These are phyloP conservation scores for Neurospora sp. DNA, from an alignment of 495 filamentous ascomycete species.

Conservation along the genomic window DNA sequence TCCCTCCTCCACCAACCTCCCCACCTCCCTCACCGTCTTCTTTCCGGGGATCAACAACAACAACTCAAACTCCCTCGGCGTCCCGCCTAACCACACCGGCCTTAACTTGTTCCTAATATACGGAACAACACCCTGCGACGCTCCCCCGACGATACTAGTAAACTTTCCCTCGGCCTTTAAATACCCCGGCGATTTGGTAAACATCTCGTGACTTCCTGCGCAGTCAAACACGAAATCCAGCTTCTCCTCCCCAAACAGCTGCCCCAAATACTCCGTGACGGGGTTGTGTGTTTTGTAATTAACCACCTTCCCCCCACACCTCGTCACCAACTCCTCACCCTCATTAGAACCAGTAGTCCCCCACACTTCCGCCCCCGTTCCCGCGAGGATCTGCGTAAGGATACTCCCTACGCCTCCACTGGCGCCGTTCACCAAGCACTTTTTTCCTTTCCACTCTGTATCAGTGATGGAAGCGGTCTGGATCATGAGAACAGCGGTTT, in stretches of 20 bases:
- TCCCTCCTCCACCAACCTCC: slow-evolving; percentile 17
- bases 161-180: slow-evolving; percentile 8
- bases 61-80: slow-evolving; percentile 24
- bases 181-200: not conserved
- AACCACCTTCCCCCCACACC: slow-evolving; percentile 29
- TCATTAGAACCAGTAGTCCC: slow-evolving; percentile 21
- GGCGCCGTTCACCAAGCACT: slow-evolving; percentile 32
- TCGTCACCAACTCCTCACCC: slow-evolving; percentile 22
- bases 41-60: slow-evolving; percentile 21
- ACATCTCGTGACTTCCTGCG: slow-evolving; percentile 20
- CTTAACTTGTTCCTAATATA: slow-evolving; percentile 22
- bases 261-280: slow-evolving; percentile 16
- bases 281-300: slow-evolving; percentile 23
- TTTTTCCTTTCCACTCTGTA: slow-evolving; percentile 5
- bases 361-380: slow-evolving; percentile 23
- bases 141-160: slow-evolving; percentile 26
- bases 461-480: slow-evolving; percentile 1
- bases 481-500: slow-evolving; percentile 15
- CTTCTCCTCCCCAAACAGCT: slow-evolving; percentile 13
- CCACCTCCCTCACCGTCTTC: slow-evolving; percentile 16
- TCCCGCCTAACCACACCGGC: slow-evolving; percentile 28
- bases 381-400: slow-evolving; percentile 26
- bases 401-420: slow-evolving; percentile 35
- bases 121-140: slow-evolving; percentile 17
- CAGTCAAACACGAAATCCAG: slow-evolving; percentile 33